Evolutionary conservation across 106 monocot genomes (phyloP), one percentile per base, ranked within the genome.

Genomic region (Dioscorea zingiberensis): DNA sequence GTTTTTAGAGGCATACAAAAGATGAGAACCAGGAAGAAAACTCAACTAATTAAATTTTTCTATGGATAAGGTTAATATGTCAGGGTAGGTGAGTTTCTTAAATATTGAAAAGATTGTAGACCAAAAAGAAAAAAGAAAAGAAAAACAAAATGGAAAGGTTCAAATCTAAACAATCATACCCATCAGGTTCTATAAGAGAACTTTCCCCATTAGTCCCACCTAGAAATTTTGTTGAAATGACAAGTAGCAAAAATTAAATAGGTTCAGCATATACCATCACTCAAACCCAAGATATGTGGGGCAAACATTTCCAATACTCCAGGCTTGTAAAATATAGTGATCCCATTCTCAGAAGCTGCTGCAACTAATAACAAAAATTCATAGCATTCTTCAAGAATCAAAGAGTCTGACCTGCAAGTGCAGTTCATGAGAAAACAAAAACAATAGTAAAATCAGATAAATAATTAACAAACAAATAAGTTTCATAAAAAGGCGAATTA

Each of bases 301-400:
- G 86, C 83, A 68, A 98, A 59, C 59, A 76, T 71, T 48, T 67
- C 65, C 71, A 98, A 72, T 24, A 80, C 87, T 66, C 86, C 77
- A 78, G 81, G 71, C 66, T 98, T 84, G 27, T 80, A 80, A 67
- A 89, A 87, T 74, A 49, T 77, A 3, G 26, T 59, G 24, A 70
- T 46, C 47, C 83, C 88, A 63, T 84, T 73, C 62, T 86, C 79
- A 16, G 92, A 84, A 66, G 84, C 72, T 55, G 70, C 56, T 63
- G 73, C 83, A 66, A 93, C 66, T 59, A 80, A 67, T 21, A 84
- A 65, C 16, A 97, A 72, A 54, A 86, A 74, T 69, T 97, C 97
- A 71, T 81, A 86, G 83, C 91, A 86, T 78, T 98, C 92, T 66
- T 98, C 88, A 81, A n/a, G 63, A 75, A 92, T 69, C 12, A 76